phyloP scores from a whole-genome alignment of 805 yeast genomes.

The Metschnikowia sp. region DNA sequence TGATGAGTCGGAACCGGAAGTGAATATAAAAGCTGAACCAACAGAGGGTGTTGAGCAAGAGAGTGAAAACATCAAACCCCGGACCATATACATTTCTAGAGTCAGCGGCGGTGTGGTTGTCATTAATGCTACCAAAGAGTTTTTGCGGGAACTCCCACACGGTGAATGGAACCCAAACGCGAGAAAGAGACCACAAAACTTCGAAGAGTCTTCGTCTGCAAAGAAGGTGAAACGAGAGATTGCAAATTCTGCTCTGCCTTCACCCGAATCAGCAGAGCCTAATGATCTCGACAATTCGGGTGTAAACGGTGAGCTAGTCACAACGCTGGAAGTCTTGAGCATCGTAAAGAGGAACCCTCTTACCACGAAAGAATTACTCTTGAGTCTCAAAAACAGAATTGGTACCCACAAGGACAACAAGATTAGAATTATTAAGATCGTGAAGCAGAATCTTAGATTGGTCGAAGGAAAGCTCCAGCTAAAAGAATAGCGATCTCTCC shows the following conservation, averaged over 20 bases:
- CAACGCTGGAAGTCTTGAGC: constrained; percentile 67
- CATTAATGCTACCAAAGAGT: constrained; percentile 58
- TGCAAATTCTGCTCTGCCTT: constrained; percentile 10
- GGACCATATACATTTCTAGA: constrained; percentile 23
- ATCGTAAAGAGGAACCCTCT: constrained; percentile 56
- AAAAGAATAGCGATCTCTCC: constrained; percentile 23
- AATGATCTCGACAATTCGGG: constrained; percentile 36
- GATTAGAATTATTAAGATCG: constrained; percentile 53
- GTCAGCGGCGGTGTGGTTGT: constrained; percentile 46
- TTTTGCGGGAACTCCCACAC: constrained; percentile 63
- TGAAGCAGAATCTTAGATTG: constrained; percentile 55
- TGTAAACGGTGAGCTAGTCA: constrained; percentile 46
- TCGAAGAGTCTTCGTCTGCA: constrained; percentile 25
- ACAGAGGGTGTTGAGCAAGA: constrained; percentile 19
- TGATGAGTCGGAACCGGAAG: constrained; percentile 45
- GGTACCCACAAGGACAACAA: constrained; percentile 62
- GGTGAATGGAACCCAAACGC: constrained; percentile 84
- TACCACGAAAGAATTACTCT: constrained; percentile 61
- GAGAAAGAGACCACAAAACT: constrained; percentile 30
- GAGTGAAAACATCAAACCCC: constrained; percentile 4
- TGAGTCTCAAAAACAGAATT: constrained; percentile 58
- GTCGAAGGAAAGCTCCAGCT: constrained; percentile 46
- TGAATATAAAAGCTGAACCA: constrained; percentile 33
- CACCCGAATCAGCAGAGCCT: constrained; percentile 9
- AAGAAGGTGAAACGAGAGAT: constrained; percentile 41